Evolutionary conservation across 2,329 filamentous ascomycete species (phyloP).

Genomic region (Hymenoscyphus repandus): DNA sequence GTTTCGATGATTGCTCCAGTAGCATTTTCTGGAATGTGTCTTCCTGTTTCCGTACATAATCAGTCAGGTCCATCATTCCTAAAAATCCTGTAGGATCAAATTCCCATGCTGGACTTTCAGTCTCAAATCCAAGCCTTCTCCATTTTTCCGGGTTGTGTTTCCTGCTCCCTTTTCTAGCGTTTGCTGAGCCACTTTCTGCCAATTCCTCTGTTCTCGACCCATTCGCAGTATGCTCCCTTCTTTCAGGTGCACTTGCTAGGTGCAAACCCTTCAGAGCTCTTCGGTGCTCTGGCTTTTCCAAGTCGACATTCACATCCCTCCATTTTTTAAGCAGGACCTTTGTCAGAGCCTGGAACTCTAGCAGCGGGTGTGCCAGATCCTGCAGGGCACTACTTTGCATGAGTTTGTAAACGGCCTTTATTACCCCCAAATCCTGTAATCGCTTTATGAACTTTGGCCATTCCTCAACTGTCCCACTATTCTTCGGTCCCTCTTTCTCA

Average conservation of each 20-base stretch:
- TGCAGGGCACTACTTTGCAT: slow-evolving; percentile 94
- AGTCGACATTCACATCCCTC: slow-evolving; percentile 77
- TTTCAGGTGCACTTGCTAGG: slow-evolving; percentile 71
- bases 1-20: slow-evolving; percentile 77
- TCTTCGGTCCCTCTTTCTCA: slow-evolving; percentile 36
- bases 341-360: slow-evolving; percentile 90
- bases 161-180: slow-evolving; percentile 53
- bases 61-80: slow-evolving; percentile 95
- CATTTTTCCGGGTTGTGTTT: slow-evolving; percentile 87
- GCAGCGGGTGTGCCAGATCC: slow-evolving; percentile 79
- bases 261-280: slow-evolving; percentile 73
- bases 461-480: slow-evolving; percentile 52
- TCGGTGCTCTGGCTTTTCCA: slow-evolving; percentile 84
- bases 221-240: slow-evolving; percentile 31
- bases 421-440: slow-evolving; percentile 86
- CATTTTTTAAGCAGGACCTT: slow-evolving; percentile 85
- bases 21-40: slow-evolving; percentile 89
- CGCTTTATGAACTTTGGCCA: slow-evolving; percentile 96
- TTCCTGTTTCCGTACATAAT: slow-evolving; percentile 88
- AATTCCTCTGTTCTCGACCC: slow-evolving; percentile 27
- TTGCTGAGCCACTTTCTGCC: slow-evolving; percentile 32
- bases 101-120: slow-evolving; percentile 79
- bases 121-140: slow-evolving; percentile 85
- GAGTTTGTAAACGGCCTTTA: slow-evolving; percentile 83
- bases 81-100: slow-evolving; percentile 84